Base-by-base conservation (phyloP, 352 stramenopile genomes). In the Phytophthora litchii region DNA sequence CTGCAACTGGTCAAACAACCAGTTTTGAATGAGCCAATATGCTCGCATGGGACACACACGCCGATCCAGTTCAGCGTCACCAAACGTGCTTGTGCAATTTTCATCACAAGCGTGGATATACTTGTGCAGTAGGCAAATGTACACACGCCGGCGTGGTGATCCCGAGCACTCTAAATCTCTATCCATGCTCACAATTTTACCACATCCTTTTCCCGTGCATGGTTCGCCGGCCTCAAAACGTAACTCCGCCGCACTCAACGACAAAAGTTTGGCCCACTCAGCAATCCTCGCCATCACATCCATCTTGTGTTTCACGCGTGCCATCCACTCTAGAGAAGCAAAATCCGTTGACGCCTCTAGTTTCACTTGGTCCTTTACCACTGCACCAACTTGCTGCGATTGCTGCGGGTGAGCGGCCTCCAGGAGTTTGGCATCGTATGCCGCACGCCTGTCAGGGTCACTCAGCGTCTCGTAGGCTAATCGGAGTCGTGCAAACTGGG, bases 101-200 rank as follows among this genome's bases (percentile, higher is more conserved):
- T 88, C 83, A 56, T 92, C 80, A 51, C 83, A 92, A 2, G 83
- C 80, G 45, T 92, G 83, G n/a, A 91, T 85, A 43, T 92, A 92
- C 53, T 88, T 89, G 62, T 91, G 83, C 21, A 89, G 49, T 32
- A 92, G 40, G 31, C 83, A 92, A 41, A 92, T 77, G 43, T 89
- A 92, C 23, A 92, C 83, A 16, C 83, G 80, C 13, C 83, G 81
- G 0, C 83, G 70, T 13, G 71, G 71, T 6, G 83, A 92, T 0
- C 83, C 83, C 16, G 78, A 86, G 57, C 80, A 91, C 63, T 88
- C 83, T 16, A 92, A 54, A 46, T 92, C 81, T 23, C 83, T 74
- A 34, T 92, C 81, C 83, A 92, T 92, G 14, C 76, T 83, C 59
- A 92, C 83, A 45, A 92, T 92, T 66, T 92, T 92, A 21, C 83